phyloP scores from a whole-genome alignment of 257 asterid genomes.

The Cynanchum wilfordii region DNA sequence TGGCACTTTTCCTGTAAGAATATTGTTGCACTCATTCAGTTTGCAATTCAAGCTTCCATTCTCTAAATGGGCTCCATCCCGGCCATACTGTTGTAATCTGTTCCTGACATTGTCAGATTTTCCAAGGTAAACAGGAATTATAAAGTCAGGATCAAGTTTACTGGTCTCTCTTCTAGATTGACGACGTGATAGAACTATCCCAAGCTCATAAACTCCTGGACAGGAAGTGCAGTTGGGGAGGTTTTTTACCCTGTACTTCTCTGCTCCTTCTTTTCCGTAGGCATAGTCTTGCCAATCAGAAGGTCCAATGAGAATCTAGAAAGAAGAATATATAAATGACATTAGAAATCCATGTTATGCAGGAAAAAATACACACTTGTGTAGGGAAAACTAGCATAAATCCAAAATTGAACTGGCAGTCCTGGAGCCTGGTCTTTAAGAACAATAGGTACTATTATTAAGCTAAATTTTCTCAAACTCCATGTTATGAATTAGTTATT shows the following conservation, averaged over 20 bases:
- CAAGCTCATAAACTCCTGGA: conserved; percentile 89
- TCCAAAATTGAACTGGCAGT: not conserved
- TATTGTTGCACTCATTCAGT: conserved; percentile 1
- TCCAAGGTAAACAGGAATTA: conserved; percentile 82
- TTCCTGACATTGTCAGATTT: conserved; percentile 82
- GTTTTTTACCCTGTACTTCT: conserved; percentile 72
- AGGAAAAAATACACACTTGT: not conserved
- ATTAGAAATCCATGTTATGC: conserved; percentile 8
- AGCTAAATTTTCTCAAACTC: not conserved
- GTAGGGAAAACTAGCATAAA: not conserved
- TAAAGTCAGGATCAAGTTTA: conserved; percentile 44
- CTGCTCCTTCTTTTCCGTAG: conserved; percentile 69
- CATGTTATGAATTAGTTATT: not conserved
- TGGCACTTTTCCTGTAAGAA: conserved; percentile 22
- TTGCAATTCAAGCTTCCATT: conserved; percentile 33
- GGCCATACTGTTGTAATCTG: conserved; percentile 88
- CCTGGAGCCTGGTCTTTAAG: not conserved
- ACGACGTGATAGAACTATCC: conserved; percentile 33
- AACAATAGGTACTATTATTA: not conserved
- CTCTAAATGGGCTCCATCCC: conserved; percentile 89
- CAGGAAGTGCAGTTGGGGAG: conserved; percentile 66
- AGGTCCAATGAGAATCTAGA: conserved; percentile 69
- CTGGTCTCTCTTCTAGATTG: conserved; percentile 34
- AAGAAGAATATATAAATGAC: conserved; percentile 12
- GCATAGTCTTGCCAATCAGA: conserved; percentile 69